Evolutionary conservation across 306 rosid species (phyloP), one percentile per base, ranked within the genome.

Genomic region (Calophaca sinica): DNA sequence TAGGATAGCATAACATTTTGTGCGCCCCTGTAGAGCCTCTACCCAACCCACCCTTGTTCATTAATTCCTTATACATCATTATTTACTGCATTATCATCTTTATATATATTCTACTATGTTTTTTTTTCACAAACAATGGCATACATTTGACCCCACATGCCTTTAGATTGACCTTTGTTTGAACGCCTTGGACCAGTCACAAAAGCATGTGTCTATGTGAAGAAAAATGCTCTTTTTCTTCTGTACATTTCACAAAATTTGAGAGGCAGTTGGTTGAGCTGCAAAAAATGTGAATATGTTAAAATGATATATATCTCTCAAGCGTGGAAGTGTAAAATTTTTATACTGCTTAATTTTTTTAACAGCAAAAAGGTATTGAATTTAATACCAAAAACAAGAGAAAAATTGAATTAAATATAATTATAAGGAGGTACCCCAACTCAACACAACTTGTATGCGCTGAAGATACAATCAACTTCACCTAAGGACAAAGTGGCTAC

Each of bases 1-100:
- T 89, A 81, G 87, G 94, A 91, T 79, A 74, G 85, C 94, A 91
- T 49, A 66, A 45, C 3, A 78, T 60, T 42, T 84, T 83, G 87
- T 91, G 87, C 89, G 80, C 79, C 85, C 79, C 53, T 45, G 76
- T 76, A 83, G 72, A 73, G 62, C 59, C 49, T 65, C 64, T 65
- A 85, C 82, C 82, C 84, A 84, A 76, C 71, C 62, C 81, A 44
- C 71, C 72, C 41, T n/a, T 54, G 29, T 61, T 58, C 7, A 4
- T 52, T 69, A 36, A 15, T 54, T 70, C 57, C 66, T 44, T 52
- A 0, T 7, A 29, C 48, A 64, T 57, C 65, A 54, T 82, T 85
- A 75, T 76, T 85, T 83, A 79, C n/a, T n/a, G n/a, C 81, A 70
- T 83, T 81, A 81, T 86, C 84, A 67, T 76, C 66, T 70, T 20